Evolutionary conservation across 176 grass and related monocot species (phyloP).

Genomic region (Triticum monococcum): DNA sequence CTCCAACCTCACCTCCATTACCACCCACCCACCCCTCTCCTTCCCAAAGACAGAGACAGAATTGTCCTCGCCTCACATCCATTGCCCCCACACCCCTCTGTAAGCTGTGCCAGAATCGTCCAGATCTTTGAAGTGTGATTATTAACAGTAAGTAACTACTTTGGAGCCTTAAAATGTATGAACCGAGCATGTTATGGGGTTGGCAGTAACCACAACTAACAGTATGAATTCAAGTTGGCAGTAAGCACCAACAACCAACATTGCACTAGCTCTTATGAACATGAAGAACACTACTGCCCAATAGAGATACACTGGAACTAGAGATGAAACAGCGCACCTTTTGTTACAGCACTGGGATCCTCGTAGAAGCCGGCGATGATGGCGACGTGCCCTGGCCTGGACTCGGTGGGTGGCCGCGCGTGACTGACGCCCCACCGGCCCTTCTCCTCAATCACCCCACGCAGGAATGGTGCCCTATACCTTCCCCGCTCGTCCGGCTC

Average conservation of each 20-base stretch:
- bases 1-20: too few relatives aligned
- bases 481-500: constrained; percentile 64
- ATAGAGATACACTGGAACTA: neutral
- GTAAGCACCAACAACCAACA: neutral
- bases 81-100: too few relatives aligned
- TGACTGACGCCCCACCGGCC: constrained; percentile 92
- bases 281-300: neutral
- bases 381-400: constrained; percentile 77
- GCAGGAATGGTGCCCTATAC: constrained; percentile 85
- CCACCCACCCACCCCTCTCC: too few relatives aligned
- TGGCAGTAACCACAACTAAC: neutral
- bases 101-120: too few relatives aligned
- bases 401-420: constrained; percentile 91
- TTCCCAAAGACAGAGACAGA: too few relatives aligned
- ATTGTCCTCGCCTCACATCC: too few relatives aligned
- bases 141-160: neutral
- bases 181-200: neutral
- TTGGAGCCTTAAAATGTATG: neutral
- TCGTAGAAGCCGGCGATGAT: constrained; percentile 94
- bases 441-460: constrained; percentile 71
- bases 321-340: constrained; percentile 46
- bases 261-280: neutral
- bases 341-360: constrained; percentile 81
- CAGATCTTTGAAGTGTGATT: too few relatives aligned
- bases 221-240: neutral